These are phyloP conservation scores for Wickerhamomyces pijperi DNA, from an alignment of 805 yeast species.

Conservation along the genomic window DNA sequence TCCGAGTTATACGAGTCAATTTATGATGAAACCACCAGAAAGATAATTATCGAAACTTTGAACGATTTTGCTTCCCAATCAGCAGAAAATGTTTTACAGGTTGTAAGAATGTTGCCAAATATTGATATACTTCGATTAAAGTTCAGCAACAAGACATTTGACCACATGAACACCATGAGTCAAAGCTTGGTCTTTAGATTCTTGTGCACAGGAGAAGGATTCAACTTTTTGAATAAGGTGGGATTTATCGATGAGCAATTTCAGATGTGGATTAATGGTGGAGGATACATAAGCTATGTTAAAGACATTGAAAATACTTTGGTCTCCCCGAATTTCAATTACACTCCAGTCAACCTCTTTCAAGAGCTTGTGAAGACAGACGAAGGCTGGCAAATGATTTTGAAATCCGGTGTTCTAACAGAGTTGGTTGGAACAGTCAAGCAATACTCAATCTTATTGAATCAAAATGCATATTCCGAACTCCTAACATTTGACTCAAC, in stretches of 20 bases:
- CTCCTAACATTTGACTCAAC: constrained; percentile 2
- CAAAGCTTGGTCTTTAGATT: constrained; percentile 52
- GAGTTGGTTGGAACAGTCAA: constrained; percentile 26
- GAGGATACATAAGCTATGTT: constrained; percentile 34
- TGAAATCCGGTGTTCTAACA: constrained; percentile 35
- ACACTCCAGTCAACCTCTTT: constrained; percentile 59
- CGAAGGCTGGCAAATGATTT: constrained; percentile 61
- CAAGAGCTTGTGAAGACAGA: constrained; percentile 71
- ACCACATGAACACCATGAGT: constrained; percentile 17
- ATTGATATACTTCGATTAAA: constrained; percentile 21
- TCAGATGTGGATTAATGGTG: constrained; percentile 48
- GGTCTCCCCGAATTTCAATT: constrained; percentile 6
- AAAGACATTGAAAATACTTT: constrained; percentile 33
- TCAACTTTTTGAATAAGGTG: constrained; percentile 44
- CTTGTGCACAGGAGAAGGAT: constrained; percentile 59
- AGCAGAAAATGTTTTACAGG: constrained; percentile 32
- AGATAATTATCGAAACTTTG: constrained; percentile 42
- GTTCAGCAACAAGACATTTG: background rate
- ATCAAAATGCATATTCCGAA: constrained; percentile 24
- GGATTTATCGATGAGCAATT: constrained; percentile 58
- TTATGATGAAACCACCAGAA: constrained; percentile 36
- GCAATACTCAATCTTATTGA: constrained; percentile 15
- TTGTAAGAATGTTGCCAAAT: constrained; percentile 46
- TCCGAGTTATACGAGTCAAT: constrained; percentile 57
- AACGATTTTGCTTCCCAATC: constrained; percentile 45